A percentile compares a stretch with the other conserved stretches of the same genome.
phyloP scores from a whole-genome alignment of 2,329 filamentous ascomycete species.

The Aspergillus luchuensis region DNA sequence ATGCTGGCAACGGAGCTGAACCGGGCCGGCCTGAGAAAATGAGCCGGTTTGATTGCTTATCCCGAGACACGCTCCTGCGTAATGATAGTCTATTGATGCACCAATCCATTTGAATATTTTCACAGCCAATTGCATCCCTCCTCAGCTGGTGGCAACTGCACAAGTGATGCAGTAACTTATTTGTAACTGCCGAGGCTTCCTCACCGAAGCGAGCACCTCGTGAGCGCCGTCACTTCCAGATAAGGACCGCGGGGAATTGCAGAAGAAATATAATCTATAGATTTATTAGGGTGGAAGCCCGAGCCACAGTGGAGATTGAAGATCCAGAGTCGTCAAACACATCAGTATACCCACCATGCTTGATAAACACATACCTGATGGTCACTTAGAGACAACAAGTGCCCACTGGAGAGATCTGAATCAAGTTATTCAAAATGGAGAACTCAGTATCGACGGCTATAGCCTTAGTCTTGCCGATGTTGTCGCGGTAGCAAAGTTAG shows the following conservation, averaged over 20 bases:
- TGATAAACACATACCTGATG: background rate
- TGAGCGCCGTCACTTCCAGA: background rate
- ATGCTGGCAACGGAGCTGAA: background rate
- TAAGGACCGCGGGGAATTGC: fast-evolving
- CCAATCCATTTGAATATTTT: no score
- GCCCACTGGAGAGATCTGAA: background rate
- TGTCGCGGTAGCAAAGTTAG: conserved; percentile 4
- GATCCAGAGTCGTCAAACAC: no score
- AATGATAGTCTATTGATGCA: no score
- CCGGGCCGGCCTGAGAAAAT: no score
- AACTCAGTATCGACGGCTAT: conserved; percentile 3
- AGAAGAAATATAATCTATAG: background rate
- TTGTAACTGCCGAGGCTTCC: background rate
- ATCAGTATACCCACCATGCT: background rate
- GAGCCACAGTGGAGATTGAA: no score
- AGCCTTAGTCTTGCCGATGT: background rate
- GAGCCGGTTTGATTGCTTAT: background rate
- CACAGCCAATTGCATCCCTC: no score
- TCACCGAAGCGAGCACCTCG: background rate
- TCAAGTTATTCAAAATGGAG: background rate
- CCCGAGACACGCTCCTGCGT: background rate
- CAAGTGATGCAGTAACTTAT: background rate
- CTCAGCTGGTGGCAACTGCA: background rate
- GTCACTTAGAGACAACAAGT: background rate
- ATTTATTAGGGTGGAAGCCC: background rate